Conservation (phyloP, 352 stramenopile species). For the Globisporangium lucens region DNA sequence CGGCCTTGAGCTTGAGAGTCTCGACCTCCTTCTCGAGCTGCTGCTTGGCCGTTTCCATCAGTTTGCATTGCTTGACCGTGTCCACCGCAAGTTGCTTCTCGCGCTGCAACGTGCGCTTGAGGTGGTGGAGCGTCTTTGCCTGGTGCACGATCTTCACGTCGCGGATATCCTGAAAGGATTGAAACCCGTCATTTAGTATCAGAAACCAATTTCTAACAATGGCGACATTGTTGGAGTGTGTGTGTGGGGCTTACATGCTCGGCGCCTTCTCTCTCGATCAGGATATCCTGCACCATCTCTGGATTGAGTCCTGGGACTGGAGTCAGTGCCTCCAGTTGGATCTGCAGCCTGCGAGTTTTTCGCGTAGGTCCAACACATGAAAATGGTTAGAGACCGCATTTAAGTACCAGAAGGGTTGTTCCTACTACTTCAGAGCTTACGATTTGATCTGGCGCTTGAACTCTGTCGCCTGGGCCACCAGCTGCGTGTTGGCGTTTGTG, state of each 20-base stretch:
- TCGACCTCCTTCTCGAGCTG: conserved; percentile 59
- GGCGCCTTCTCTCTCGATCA: conserved; percentile 53
- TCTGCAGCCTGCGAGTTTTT: conserved; percentile 43
- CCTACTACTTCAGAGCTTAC: conserved; percentile 21
- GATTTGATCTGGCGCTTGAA: conserved; percentile 61
- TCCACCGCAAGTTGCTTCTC: conserved; percentile 54
- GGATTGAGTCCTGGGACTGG: conserved; percentile 61
- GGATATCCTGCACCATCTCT: conserved; percentile 48
- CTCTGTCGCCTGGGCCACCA: conserved; percentile 38
- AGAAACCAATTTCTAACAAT: background rate
- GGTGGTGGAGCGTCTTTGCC: conserved; percentile 55
- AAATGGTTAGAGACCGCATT: background rate
- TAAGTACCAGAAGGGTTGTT: background rate
- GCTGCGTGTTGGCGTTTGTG: conserved; percentile 50
- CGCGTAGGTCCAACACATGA: background rate
- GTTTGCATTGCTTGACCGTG: conserved; percentile 37
- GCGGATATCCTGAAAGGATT: conserved; percentile 51
- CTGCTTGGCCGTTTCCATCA: conserved; percentile 26
- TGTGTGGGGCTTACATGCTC: conserved; percentile 43
- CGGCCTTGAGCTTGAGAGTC: conserved; percentile 53
- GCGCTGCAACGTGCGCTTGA: conserved; percentile 56
- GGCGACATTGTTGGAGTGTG: background rate
- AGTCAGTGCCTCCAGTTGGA: conserved; percentile 62
- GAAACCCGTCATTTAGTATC: background rate
- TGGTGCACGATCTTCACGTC: conserved; percentile 80